These are phyloP conservation scores for Monosporascus sp. DNA, from an alignment of 2,329 filamentous ascomycete genomes.

Conservation along the genomic window DNA sequence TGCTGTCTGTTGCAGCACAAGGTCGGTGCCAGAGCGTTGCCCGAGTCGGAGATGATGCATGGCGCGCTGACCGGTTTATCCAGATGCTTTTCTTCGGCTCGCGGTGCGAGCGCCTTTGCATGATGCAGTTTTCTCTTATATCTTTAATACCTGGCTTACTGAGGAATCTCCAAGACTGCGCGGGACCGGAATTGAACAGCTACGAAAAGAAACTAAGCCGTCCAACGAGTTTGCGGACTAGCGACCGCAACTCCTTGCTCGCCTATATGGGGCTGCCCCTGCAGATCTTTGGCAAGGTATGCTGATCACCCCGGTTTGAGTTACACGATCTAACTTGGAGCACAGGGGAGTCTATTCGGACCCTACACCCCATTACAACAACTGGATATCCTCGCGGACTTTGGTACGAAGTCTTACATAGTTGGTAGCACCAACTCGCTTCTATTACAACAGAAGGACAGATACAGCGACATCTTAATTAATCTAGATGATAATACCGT, in stretches of 20 bases:
- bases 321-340: slow-evolving; percentile 3
- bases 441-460: slow-evolving; percentile 86
- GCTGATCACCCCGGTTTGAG: not conserved
- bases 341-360: slow-evolving; percentile 82
- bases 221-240: slow-evolving; percentile 83
- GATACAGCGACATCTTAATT: slow-evolving; percentile 93
- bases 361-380: slow-evolving; percentile 96
- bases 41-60: not conserved
- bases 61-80: slow-evolving; percentile 5
- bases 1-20: slow-evolving; percentile 91
- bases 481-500: slow-evolving; percentile 89
- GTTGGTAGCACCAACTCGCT: slow-evolving; percentile 96
- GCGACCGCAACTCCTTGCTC: slow-evolving; percentile 83
- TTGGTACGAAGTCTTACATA: slow-evolving; percentile 93
- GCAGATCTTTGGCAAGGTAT: slow-evolving; percentile 87
- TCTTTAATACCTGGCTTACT: slow-evolving; percentile 92
- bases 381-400: slow-evolving; percentile 86
- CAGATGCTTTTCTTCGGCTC: slow-evolving; percentile 98
- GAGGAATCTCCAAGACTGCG: slow-evolving; percentile 87
- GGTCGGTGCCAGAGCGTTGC: slow-evolving; percentile 41
- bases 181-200: slow-evolving; percentile 83
- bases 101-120: slow-evolving; percentile 91
- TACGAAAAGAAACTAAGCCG: slow-evolving; percentile 71
- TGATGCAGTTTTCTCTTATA: slow-evolving; percentile 96
- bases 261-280: slow-evolving; percentile 92